Percentiles rank a stretch among this genome's conserved stretches.
These are phyloP conservation scores for Phaeosphaeria sp. DNA, from an alignment of 2,329 filamentous ascomycete species.

Conservation along the genomic window DNA sequence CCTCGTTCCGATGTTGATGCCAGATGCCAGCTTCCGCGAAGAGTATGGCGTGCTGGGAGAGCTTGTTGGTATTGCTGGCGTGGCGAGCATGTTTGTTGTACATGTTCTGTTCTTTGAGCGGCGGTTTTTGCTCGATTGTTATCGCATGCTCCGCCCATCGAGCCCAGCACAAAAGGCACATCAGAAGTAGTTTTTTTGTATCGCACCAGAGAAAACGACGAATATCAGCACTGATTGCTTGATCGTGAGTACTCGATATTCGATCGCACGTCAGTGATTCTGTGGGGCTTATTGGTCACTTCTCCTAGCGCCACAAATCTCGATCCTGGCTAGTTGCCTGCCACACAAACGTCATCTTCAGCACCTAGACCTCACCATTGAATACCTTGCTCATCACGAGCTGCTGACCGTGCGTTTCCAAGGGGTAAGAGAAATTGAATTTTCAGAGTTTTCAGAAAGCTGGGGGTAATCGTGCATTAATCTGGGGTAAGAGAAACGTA, in stretches of 20 bases:
- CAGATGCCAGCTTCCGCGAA: slow-evolving; percentile 28
- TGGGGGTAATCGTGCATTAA: neutral
- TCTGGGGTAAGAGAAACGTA: slow-evolving; percentile 21
- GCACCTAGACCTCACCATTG: slow-evolving; percentile 13
- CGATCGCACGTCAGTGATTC: neutral
- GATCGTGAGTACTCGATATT: neutral
- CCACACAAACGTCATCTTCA: slow-evolving; percentile 24
- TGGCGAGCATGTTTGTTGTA: slow-evolving; percentile 45
- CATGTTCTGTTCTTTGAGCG: slow-evolving; percentile 44
- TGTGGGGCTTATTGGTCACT: slow-evolving; percentile 15
- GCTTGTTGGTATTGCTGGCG: slow-evolving; percentile 44
- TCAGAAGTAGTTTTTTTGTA: neutral
- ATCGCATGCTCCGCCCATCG: slow-evolving; percentile 38
- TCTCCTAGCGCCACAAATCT: slow-evolving; percentile 25
- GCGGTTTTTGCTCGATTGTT: slow-evolving; percentile 41
- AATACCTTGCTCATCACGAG: slow-evolving; percentile 30
- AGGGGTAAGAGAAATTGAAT: slow-evolving; percentile 36
- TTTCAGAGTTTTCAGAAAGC: neutral
- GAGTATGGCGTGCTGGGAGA: slow-evolving; percentile 52
- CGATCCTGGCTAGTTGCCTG: slow-evolving; percentile 9
- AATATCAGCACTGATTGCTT: neutral
- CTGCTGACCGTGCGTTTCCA: slow-evolving; percentile 28
- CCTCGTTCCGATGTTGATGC: slow-evolving; percentile 47
- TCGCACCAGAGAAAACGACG: neutral
- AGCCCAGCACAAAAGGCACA: neutral